Base-by-base conservation (phyloP, 768 basidiomycete genomes). In the Mrakia gelida region DNA sequence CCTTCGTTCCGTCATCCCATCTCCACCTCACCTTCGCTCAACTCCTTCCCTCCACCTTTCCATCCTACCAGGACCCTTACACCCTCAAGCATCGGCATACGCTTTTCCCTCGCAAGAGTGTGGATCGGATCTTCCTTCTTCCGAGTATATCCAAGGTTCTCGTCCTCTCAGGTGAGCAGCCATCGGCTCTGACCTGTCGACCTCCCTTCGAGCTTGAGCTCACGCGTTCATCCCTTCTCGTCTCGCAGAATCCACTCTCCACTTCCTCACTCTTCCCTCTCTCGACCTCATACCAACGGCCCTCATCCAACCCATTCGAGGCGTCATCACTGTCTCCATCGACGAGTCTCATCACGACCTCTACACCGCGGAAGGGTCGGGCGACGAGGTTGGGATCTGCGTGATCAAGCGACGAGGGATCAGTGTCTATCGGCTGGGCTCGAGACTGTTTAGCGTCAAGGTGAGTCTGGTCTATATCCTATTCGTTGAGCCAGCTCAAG, bases 91-190 rank as follows among this genome's bases (percentile, higher is more conserved):
- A 92, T 68, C 89, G 91, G 59, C 92, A 93, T 83, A 87, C 86
- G 4, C 82, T 94, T 5, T 89, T 92, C 7, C 88, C 86, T 26
- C 88, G 89, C 65, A 91, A 91, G 81, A 85, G 92, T 2, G 87
- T 96, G 23, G 92, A 93, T 74, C 90, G 92, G 78, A 91, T 98
- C 73, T 89, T 91, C 23, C 86, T 96, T 30, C 84, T 93, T 15
- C 92, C 93, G 1, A 90, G 89, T 80, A 88, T 96, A 16, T 89
- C 89, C 43, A 90, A 91, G 59, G 89, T 88, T 2, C 86, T 96
- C 52, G 87, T 98, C 28, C 86, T 92, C 68, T 92, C 92, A 59
- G 92, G 94, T 91, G 84, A 79, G 86, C 82, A 18, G 21, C 18
- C 75, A 61, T 23, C 61, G 28, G 34, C 59, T 4, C 56, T 13